phyloP scores from a whole-genome alignment of 2,329 filamentous ascomycete genomes.

The Aureobasidium sp. region DNA sequence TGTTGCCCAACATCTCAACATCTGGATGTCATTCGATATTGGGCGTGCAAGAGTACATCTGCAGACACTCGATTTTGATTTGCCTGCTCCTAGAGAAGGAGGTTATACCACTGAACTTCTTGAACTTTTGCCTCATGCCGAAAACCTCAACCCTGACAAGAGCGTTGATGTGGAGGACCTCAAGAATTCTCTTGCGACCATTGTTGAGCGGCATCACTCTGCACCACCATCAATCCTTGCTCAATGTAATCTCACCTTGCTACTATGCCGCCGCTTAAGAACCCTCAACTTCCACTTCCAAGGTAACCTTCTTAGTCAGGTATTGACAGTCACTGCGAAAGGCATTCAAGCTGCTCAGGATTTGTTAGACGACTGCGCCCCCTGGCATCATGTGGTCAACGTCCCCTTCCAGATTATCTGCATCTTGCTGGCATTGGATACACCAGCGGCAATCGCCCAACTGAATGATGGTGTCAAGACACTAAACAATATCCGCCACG shows the following conservation, averaged over 20 bases:
- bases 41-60: conserved; percentile 47
- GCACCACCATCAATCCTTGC: conserved; percentile 41
- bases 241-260: conserved; percentile 50
- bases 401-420: conserved; percentile 54
- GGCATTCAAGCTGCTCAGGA: conserved; percentile 43
- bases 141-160: conserved; percentile 47
- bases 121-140: conserved; percentile 46
- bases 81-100: conserved; percentile 33
- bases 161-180: conserved; percentile 37
- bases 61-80: conserved; percentile 38
- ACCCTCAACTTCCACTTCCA: conserved; percentile 44
- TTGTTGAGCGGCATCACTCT: conserved; percentile 37
- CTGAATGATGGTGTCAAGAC: conserved; percentile 45
- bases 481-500: conserved; percentile 26
- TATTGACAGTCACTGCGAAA: conserved; percentile 40
- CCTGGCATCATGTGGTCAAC: conserved; percentile 55
- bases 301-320: conserved; percentile 36
- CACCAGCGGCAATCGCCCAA: conserved; percentile 40
- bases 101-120: conserved; percentile 45
- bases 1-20: conserved; percentile 51
- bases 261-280: conserved; percentile 48
- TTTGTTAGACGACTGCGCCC: conserved; percentile 39
- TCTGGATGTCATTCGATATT: conserved; percentile 54
- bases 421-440: conserved; percentile 50
- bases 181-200: conserved; percentile 35